A percentile compares a stretch with the other conserved stretches of the same genome.
Conservation (phyloP, 2,329 filamentous ascomycete genomes). For the Ceratocystis colombiana region DNA sequence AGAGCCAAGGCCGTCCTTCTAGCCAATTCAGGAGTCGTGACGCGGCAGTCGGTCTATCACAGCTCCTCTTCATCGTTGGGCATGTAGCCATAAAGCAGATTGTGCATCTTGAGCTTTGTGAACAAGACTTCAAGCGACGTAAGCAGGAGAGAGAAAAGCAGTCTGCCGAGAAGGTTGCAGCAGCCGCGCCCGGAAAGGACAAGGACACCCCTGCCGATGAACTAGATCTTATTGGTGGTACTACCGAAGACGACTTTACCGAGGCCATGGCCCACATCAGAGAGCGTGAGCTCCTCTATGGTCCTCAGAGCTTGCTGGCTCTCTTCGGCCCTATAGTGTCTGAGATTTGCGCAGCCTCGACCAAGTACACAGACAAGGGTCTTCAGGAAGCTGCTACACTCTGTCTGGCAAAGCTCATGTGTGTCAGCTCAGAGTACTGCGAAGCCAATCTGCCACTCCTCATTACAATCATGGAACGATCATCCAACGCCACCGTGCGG, state of each 20-base stretch:
- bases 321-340: conserved; percentile 85
- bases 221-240: conserved; percentile 90
- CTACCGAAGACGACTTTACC: conserved; percentile 86
- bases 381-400: conserved; percentile 88
- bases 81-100: conserved; percentile 99
- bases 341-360: conserved; percentile 92
- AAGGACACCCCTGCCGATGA: conserved; percentile 68
- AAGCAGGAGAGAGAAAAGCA: conserved; percentile 82
- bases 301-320: conserved; percentile 71
- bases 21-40: conserved; percentile 38
- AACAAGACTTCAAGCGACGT: conserved; percentile 92
- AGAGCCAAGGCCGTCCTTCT: conserved; percentile 38
- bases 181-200: conserved; percentile 38
- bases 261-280: conserved; percentile 77
- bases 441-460: conserved; percentile 84
- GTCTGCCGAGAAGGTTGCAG: conserved; percentile 37
- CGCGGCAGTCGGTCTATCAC: conserved; percentile 67
- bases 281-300: conserved; percentile 73
- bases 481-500: conserved; percentile 79
- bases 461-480: conserved; percentile 96
- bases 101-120: conserved; percentile 93
- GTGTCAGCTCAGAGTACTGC: conserved; percentile 92
- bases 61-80: conserved; percentile 87
- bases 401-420: conserved; percentile 97
- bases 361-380: conserved; percentile 76